Evolutionary conservation across 768 basidiomycete species (phyloP), one percentile per base, ranked within the genome.

Genomic region (Leccinum sublutescens): DNA sequence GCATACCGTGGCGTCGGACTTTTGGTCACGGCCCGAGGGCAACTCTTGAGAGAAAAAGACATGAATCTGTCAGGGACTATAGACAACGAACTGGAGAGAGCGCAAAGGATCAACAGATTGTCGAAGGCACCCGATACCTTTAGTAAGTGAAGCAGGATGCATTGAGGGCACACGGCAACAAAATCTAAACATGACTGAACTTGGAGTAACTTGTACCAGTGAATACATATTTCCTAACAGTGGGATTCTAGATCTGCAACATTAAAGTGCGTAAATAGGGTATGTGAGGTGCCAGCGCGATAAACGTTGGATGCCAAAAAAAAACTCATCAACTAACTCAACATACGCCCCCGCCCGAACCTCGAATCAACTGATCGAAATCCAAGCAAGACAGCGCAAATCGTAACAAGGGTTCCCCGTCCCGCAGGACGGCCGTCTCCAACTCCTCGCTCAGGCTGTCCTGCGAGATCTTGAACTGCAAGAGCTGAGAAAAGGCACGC

Each of bases 1-100:
- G 14, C 93, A 94, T 65, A 83, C 86, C 19, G 91, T 90, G 12
- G 91, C 84, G 12, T 92, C 91, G 66, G 90, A 93, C 72, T 91
- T 90, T 72, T 92, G 83, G 84, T 31, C 92, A 93, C 68, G 91
- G 88, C 14, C 76, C 92, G 38, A 84, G 91, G 50, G 87, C 86
- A 10, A 93, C 91, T 2, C 92, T 91, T 55, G 89, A 88, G 62
- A 92, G 85, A 12, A 89, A 93, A 70, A 82, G 80, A 61, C 92
- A 91, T 1, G 78, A 78, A n/a, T 89, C 87, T 0, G 92, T 92
- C 19, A 83, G 77, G 48, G 88, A 84, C 49, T 93, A 91, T 68
- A 85, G 87, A 70, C 70, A 68, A 48, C 65, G 78, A 64, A 85
- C 81, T 1, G 89, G 90, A 14, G 86, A 87, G 69, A 70, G 77